A percentile compares a stretch with the other conserved stretches of the same genome.
Evolutionary conservation across 2,329 filamentous ascomycete genomes (phyloP).

Genomic region (Grosmannia serpens): DNA sequence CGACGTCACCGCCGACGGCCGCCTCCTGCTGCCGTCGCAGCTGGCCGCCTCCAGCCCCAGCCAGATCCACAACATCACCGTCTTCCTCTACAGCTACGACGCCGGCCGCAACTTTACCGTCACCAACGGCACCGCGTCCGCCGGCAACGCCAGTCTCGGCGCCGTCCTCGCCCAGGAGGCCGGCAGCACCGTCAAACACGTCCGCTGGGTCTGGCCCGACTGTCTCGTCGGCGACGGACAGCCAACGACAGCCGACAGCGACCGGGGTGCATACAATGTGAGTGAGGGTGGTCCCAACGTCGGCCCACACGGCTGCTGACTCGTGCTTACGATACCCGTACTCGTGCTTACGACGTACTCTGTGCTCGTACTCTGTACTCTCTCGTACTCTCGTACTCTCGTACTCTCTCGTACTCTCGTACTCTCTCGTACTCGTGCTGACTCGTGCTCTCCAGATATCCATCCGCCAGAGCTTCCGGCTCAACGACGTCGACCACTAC

Average conservation of each 20-base stretch:
- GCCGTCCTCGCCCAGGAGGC: constrained; percentile 53
- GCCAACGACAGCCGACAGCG: constrained; percentile 31
- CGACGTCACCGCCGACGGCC: constrained; percentile 55
- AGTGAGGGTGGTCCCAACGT: no score
- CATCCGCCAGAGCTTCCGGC: constrained; percentile 57
- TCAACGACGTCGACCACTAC: constrained; percentile 53
- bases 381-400: no score
- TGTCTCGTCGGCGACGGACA: constrained; percentile 53
- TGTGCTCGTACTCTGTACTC: no score
- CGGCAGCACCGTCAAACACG: constrained; percentile 60
- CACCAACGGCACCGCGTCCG: constrained; percentile 46
- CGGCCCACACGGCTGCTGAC: no score
- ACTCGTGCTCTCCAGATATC: constrained; percentile 44
- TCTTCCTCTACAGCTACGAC: constrained; percentile 55
- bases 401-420: no score
- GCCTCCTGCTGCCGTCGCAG: constrained; percentile 47
- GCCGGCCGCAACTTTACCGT: constrained; percentile 57
- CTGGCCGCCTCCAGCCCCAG: constrained; percentile 37
- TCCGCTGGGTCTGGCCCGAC: constrained; percentile 61
- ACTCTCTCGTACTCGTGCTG: no score
- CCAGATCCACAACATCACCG: constrained; percentile 50
- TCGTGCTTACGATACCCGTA: no score
- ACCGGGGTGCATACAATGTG: constrained; percentile 52
- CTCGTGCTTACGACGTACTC: no score
- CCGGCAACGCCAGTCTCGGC: constrained; percentile 44